Evolutionary conservation across 2,329 filamentous ascomycete genomes (phyloP), one percentile per base, ranked within the genome.

Genomic region (Aureobasidium sp.): DNA sequence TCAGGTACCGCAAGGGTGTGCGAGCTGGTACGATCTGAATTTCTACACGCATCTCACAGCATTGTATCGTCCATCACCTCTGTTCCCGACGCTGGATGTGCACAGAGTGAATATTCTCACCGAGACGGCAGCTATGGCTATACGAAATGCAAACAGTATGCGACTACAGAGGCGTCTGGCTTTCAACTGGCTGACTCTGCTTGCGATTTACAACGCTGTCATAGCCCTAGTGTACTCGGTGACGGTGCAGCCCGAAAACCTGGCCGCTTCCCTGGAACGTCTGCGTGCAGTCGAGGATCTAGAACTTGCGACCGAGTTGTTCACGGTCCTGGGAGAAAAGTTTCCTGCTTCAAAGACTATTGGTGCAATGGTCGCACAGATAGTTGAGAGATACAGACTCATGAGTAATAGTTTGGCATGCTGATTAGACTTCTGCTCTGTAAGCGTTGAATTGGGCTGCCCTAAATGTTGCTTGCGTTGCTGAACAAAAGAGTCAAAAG

Each of bases 11-110:
- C 78, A 80, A 61, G 68, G 79, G 3, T 75, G 68, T 44, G 77
- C 71, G 8, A 74, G 68, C 61, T 80, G 78, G 78, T 80, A 76
- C 65, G 78, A 80, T 59, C 74, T 79, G 48, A 80, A 80, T 66
- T 80, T 77, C 65, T 79, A 79, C 64, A 77, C 73, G 0, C 78
- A 80, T 53, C 66, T 79, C 1, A 74, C 74, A 14, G 75, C 78
- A 68, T 67, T 80, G 4, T 79, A 80, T 65, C 69, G 78, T 2
- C 78, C 78, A 0, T 78, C 77, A 0, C 76, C 78, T 0, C 63
- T 79, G 0, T 75, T 71, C 25, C 77, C 77, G 1, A 70, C 70
- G 0, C 66, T 77, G 27, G 73, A 76, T 62, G 58, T 69, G 9
- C 56, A 66, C 5, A 71, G 72, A 39, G 70, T 79, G 41, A 74